phyloP scores from a whole-genome alignment of 305 asterid genomes.

The Andrographis paniculata region DNA sequence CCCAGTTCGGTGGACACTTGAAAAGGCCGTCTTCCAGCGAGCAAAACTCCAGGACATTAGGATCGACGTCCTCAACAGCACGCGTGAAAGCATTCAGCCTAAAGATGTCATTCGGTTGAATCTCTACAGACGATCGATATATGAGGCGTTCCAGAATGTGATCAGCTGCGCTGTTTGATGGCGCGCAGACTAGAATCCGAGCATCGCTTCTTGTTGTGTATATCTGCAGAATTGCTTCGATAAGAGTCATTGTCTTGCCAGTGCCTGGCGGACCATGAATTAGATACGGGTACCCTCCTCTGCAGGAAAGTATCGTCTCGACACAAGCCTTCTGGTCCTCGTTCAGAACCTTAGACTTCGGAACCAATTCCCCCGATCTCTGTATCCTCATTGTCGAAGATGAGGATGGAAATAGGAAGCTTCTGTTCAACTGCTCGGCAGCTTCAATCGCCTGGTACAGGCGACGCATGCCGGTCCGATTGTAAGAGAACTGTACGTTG shows the following conservation, averaged over 20 bases:
- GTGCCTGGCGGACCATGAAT: conserved; percentile 98
- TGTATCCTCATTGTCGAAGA: conserved; percentile 20
- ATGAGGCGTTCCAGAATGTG: conserved; percentile 65
- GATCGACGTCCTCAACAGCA: conserved; percentile 59
- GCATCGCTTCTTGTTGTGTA: conserved; percentile 26
- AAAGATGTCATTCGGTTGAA: conserved; percentile 36
- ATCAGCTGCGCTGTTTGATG: conserved; percentile 93
- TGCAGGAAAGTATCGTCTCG: conserved; percentile 65
- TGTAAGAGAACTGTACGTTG: conserved; percentile 65
- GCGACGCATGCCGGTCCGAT: conserved; percentile 46
- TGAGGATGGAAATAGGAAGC: conserved; percentile 63
- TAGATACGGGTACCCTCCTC: conserved; percentile 73
- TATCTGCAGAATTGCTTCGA: conserved; percentile 79
- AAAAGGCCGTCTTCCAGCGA: conserved; percentile 41
- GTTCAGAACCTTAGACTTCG: conserved; percentile 48
- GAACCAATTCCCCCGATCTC: conserved; percentile 31
- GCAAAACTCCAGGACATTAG: conserved; percentile 46
- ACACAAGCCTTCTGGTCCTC: conserved; percentile 56
- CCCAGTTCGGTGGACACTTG: conserved; percentile 43
- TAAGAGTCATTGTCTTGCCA: conserved; percentile 75
- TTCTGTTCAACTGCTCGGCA: conserved; percentile 40
- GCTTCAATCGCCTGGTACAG: conserved; percentile 82
- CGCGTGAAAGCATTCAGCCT: conserved; percentile 83
- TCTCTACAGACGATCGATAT: conserved; percentile 19
- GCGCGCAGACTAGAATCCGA: conserved; percentile 79